phyloP scores from a whole-genome alignment of 2,329 filamentous ascomycete species.

The Ophiostoma perfectum region DNA sequence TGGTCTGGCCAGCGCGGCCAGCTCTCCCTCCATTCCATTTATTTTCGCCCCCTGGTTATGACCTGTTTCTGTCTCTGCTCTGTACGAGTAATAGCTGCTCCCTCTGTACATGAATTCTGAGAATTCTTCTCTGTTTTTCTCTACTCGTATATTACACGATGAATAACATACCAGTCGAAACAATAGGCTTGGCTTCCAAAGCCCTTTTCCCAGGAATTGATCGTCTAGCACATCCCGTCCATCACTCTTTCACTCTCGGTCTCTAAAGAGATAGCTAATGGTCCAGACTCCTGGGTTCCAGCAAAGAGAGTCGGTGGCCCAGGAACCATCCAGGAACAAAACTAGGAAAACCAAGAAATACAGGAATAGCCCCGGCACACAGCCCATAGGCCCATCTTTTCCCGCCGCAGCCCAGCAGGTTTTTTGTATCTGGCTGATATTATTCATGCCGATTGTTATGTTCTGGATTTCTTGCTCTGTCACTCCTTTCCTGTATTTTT shows the following conservation, averaged over 20 bases:
- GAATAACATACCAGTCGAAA: not conserved
- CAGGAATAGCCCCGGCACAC: not conserved
- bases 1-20: not conserved
- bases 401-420: not conserved
- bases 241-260: not conserved
- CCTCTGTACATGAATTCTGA: not conserved
- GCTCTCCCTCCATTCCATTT: conserved; percentile 7
- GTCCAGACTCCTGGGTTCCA: not conserved
- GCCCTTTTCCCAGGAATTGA: not conserved
- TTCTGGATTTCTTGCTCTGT: not conserved
- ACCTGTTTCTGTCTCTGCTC: not conserved
- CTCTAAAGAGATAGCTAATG: not conserved
- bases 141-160: not conserved
- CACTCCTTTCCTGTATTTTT: not conserved
- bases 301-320: not conserved
- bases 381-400: not conserved
- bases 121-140: not conserved
- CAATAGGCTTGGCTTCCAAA: not conserved
- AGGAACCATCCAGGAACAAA: not conserved
- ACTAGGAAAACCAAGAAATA: not conserved
- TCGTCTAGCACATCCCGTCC: not conserved
- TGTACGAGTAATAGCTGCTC: no score
- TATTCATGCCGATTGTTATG: conserved; percentile 7
- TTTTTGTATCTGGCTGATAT: not conserved
- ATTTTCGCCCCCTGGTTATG: not conserved